Percentiles rank a stretch among this genome's conserved stretches.
Conservation (phyloP, 192 early-diverging fungal species). For the Chytriomyces sp. region DNA sequence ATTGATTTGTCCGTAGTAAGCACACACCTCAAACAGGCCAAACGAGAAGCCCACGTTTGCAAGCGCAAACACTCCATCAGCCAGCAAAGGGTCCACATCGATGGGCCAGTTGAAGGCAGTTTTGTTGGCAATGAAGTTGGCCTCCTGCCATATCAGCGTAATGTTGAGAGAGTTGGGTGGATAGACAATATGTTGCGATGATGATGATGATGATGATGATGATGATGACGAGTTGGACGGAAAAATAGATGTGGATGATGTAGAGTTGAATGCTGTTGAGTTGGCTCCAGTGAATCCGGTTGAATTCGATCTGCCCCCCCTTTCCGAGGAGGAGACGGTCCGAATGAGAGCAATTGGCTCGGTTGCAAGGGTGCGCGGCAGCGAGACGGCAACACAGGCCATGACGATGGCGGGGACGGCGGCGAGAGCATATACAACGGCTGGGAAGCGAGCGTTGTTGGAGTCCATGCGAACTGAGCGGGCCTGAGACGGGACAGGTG, state of each 20-base stretch:
- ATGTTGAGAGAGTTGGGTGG: background rate
- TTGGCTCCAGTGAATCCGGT: background rate
- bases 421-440: background rate
- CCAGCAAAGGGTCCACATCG: conserved; percentile 3
- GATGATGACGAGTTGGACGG: no score
- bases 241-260: no score
- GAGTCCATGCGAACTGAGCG: background rate
- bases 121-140: background rate
- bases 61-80: background rate
- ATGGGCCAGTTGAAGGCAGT: background rate
- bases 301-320: no score
- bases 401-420: background rate
- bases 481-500: no score
- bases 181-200: no score
- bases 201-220: background rate
- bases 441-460: background rate
- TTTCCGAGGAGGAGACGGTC: background rate
- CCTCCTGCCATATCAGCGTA: background rate
- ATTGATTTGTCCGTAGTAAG: background rate
- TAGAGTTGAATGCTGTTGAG: background rate
- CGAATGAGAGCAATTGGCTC: background rate
- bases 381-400: background rate
- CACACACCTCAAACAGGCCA: background rate
- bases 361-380: background rate
- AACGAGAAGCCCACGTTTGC: background rate